Evolutionary conservation across 1,139 yeast genomes (phyloP), one percentile per base, ranked within the genome.

Genomic region (Nakaseomyces sp.): DNA sequence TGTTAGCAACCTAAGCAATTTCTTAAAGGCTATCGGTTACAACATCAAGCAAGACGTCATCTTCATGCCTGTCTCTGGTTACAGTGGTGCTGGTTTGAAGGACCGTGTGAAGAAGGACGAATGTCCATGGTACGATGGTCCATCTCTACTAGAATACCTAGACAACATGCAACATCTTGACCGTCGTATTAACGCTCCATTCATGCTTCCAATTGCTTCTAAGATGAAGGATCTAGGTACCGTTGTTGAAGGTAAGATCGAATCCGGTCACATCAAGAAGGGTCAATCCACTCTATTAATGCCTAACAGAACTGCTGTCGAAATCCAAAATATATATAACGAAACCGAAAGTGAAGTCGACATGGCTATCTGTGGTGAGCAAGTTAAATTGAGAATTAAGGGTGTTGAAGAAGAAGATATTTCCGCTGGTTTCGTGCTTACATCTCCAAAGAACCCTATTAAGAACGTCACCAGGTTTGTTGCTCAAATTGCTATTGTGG

Each of bases 331-430:
- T 43, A 84, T 91, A 55, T 91, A 74, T 69, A 88, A 89, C 62
- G 99, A 91, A 72, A 85, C 96, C 36, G 99, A 91, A 70, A 86
- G 79, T 57, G 99, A 91, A 71, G 89, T 93, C 53, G 88, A 81
- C 41, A 72, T 81, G 52, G 97, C 97, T 16, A 74, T 74, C 62
- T 83, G 95, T 70, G 99, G 99, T 65, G 99, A 91, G 67, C 99
- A 91, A 70, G 96, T 91, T 45, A 81, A 94, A 70, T 72, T 91
- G 60, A 86, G 86, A 72, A 71, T 91, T 55, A 89, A 83, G 70
- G 97, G 97, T 63, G 81, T 91, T 48, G 98, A 91, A 67, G 98
- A 91, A 71, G 98, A 93, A 68, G 97, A 91, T 56, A 79, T 93
- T 49, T 79, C 85, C 51, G 77, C 81, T 41, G 99, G 99, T 54